phyloP scores from a whole-genome alignment of 345 rosid genomes.

The Sisymbrium altissimum region DNA sequence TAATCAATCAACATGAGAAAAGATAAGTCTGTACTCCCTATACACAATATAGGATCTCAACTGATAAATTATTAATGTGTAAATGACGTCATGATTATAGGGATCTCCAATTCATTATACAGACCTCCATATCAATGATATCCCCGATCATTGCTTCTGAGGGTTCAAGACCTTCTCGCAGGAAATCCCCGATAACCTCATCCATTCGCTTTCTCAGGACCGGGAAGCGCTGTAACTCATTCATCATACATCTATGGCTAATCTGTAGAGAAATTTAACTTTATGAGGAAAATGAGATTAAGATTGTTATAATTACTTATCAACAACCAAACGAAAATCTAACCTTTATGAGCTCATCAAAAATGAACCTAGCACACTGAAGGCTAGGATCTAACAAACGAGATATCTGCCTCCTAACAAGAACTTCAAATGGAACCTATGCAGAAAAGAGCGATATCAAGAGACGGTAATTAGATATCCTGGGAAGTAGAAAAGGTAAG shows the following conservation, averaged over 20 bases:
- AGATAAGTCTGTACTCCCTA: neutral
- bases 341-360: slow-evolving; percentile 68
- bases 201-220: slow-evolving; percentile 51
- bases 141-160: slow-evolving; percentile 54
- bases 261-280: slow-evolving; percentile 41
- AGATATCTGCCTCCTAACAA: slow-evolving; percentile 60
- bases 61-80: neutral
- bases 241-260: slow-evolving; percentile 47
- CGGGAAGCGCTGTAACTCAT: slow-evolving; percentile 59
- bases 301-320: slow-evolving; percentile 6
- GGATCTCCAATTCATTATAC: neutral
- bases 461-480: neutral
- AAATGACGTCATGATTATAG: neutral
- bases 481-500: neutral
- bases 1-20: slow-evolving; percentile 8
- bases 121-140: slow-evolving; percentile 67
- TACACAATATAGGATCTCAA: slow-evolving; percentile 3
- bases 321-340: slow-evolving; percentile 43
- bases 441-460: neutral
- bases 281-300: slow-evolving; percentile 6
- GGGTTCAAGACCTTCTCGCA: slow-evolving; percentile 50
- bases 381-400: slow-evolving; percentile 64
- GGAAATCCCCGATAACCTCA: slow-evolving; percentile 49
- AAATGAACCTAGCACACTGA: slow-evolving; percentile 59
- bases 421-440: slow-evolving; percentile 73